A percentile compares a stretch with the other conserved stretches of the same genome.
phyloP scores from a whole-genome alignment of 352 stramenopile genomes.

The Thraustochytrium striatum region DNA sequence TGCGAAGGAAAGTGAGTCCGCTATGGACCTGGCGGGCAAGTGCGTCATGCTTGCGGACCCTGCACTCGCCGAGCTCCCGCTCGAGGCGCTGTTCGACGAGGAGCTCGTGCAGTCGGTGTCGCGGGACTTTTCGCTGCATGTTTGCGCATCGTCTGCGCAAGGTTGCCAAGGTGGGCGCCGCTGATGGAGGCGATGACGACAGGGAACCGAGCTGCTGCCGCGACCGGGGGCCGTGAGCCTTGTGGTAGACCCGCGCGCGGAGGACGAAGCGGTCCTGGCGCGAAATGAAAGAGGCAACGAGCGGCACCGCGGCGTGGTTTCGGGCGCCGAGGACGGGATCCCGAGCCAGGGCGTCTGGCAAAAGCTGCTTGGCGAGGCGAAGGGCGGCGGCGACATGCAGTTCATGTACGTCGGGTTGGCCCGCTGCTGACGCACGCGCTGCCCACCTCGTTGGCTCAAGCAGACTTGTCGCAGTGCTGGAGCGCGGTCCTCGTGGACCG shows the following conservation, averaged over 20 bases:
- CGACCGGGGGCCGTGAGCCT: not conserved
- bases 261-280: not conserved
- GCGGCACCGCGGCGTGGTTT: not conserved
- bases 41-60: conserved; percentile 1
- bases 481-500: conserved; percentile 66
- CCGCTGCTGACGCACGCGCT: conserved; percentile 1
- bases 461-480: conserved; percentile 67
- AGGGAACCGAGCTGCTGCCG: not conserved
- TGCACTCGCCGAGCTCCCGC: not conserved
- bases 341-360: conserved; percentile 23
- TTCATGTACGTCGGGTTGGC: conserved; percentile 2
- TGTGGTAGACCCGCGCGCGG: conserved; percentile 1
- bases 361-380: not conserved
- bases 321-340: not conserved
- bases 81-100: conserved; percentile 9
- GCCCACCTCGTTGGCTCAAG: conserved; percentile 56
- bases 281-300: not conserved
- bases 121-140: conserved; percentile 38
- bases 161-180: not conserved
- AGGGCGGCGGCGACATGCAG: not conserved
- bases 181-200: not conserved
- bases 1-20: not conserved
- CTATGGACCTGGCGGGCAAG: not conserved
- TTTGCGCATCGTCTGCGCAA: not conserved
- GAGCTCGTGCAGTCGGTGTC: not conserved